phyloP scores from a whole-genome alignment of 345 rosid genomes.

The Crucihimalaya himalaica region DNA sequence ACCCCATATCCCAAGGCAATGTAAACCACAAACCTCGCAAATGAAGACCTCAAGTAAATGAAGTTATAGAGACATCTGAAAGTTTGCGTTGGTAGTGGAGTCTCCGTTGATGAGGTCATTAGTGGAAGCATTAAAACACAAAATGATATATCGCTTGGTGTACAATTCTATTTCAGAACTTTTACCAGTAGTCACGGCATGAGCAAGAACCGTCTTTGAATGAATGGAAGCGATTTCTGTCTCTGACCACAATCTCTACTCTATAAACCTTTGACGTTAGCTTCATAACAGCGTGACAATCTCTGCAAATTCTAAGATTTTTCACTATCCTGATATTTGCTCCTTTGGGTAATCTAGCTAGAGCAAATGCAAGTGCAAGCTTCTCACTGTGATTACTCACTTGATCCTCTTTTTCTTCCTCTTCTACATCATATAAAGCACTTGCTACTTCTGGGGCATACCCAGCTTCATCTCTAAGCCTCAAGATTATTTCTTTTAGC shows the following conservation, averaged over 20 bases:
- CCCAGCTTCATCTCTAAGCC: constrained; percentile 50
- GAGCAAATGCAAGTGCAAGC: constrained; percentile 68
- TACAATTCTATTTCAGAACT: neutral
- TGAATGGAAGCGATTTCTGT: constrained; percentile 62
- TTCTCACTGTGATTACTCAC: constrained; percentile 63
- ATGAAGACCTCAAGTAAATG: constrained; percentile 2
- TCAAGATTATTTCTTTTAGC: constrained; percentile 36
- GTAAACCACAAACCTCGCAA: constrained; percentile 30
- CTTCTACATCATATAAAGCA: constrained; percentile 56
- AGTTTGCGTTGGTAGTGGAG: neutral
- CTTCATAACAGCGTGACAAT: constrained; percentile 61
- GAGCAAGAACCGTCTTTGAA: constrained; percentile 58
- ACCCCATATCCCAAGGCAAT: neutral
- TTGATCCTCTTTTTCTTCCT: constrained; percentile 66
- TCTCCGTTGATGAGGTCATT: neutral
- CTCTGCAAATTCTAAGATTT: constrained; percentile 65
- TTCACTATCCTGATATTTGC: constrained; percentile 53
- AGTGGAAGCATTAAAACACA: constrained; percentile 1
- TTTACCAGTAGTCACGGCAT: constrained; percentile 65
- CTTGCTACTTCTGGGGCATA: constrained; percentile 56
- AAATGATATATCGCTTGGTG: neutral
- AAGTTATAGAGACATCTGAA: neutral
- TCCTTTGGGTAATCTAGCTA: constrained; percentile 47
- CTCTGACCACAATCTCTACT: constrained; percentile 61
- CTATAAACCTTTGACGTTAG: constrained; percentile 53